Evolutionary conservation across 306 rosid species (phyloP).

Genomic region (Acacia melanoxylon): DNA sequence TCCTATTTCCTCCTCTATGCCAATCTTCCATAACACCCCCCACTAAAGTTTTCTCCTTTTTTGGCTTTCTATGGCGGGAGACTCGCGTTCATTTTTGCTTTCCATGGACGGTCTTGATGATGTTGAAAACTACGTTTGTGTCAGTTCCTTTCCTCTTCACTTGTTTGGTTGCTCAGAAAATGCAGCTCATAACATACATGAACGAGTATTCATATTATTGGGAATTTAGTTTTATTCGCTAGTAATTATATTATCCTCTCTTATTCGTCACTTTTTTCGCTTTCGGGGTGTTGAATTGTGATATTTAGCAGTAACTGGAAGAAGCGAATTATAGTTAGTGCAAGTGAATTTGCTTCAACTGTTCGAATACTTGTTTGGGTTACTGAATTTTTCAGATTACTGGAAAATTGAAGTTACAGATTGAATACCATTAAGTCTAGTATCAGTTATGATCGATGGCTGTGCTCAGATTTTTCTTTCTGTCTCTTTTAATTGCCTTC

Average conservation of each 20-base stretch:
- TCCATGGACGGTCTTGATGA: slow-evolving; percentile 40
- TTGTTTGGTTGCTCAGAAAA: slow-evolving; percentile 3
- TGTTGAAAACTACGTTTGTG: slow-evolving; percentile 64
- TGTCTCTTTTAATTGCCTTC: not conserved
- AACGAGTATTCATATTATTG: not conserved
- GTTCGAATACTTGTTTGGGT: not conserved
- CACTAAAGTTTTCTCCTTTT: not conserved
- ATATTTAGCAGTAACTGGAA: not conserved
- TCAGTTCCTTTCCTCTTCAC: slow-evolving; percentile 7
- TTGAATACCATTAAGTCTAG: not conserved
- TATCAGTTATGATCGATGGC: not conserved
- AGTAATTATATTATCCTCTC: not conserved
- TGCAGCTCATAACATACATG: not conserved
- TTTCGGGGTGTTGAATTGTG: not conserved
- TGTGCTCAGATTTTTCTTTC: not conserved
- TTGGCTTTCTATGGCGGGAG: slow-evolving; percentile 35
- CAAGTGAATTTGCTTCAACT: not conserved
- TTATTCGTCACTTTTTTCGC: not conserved
- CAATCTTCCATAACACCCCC: no score
- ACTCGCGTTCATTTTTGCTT: slow-evolving; percentile 22
- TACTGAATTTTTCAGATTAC: not conserved
- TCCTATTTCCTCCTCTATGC: not conserved
- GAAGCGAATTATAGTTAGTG: not conserved
- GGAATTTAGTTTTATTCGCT: not conserved
- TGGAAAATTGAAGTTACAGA: not conserved